Base-by-base conservation (phyloP, 192 early-diverging fungal species). In the Glomus cerebriforme region DNA sequence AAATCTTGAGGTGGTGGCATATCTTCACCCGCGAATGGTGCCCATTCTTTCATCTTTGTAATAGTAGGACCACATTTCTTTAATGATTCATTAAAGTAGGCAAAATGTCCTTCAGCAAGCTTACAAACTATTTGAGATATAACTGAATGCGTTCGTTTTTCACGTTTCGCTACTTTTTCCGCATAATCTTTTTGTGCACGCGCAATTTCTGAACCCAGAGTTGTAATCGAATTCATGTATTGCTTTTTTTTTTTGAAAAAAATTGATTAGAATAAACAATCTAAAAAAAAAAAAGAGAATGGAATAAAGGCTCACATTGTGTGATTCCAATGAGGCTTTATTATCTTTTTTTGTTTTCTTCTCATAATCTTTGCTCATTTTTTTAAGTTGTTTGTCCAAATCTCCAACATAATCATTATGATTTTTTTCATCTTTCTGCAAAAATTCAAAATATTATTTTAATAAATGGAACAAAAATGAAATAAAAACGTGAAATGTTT, bases 1-100 rank as follows among this genome's bases (percentile, higher is more conserved):
- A 75, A 35, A n/a, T 26, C 12, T 59, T 59, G 73, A 0, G 84
- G 84, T 24, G 79, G 71, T 29, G 81, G 81, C 84, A 85, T 85
- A 32, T 82, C 82, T 10, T 79, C 62, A 0, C 84, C 84, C 0
- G 82, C 84, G 59, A 82, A 85, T 34, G 84, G 84, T 2, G 80
- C 81, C 84, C 84, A 85, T 49, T 85, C 84, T 73, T 85, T 85
- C 78, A 85, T 85, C 75, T 85, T 85, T 13, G 81, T 24, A 59
- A 85, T 60, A 78, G 78, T 71, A 27, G 84, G 84, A 10, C 84
- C 84, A 8, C 78, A 85, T 78, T 80, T 82, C 15, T 82, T 82
- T 0, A 85, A 68, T 45, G 81, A 82, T 32, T 82, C 65, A 31
- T 85, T 82, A 54, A 85, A 73, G 0, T 77, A 82, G 39, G 82